Evolutionary conservation across 1,284 basidiomycete species (phyloP).

Genomic region (Fomes fomentarius): DNA sequence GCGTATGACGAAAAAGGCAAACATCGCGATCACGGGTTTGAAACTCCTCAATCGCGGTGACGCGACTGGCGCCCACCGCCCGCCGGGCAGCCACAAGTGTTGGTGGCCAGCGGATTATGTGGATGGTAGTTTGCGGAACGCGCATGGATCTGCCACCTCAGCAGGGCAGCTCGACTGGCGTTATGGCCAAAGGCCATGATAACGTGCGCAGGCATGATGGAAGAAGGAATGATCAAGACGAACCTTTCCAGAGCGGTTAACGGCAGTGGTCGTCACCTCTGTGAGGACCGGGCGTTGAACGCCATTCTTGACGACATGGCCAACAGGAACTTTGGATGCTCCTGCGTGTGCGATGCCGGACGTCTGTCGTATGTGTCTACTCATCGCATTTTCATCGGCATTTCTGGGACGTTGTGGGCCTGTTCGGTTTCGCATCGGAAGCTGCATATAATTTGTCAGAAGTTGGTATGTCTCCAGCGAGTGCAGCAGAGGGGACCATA

Average conservation of each 20-base stretch:
- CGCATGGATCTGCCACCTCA: background rate
- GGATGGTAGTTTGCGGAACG: background rate
- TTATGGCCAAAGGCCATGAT: no score
- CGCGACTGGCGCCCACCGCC: slow-evolving; percentile 21
- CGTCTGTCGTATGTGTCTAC: slow-evolving; percentile 61
- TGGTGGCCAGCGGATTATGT: slow-evolving; percentile 6
- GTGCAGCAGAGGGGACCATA: background rate
- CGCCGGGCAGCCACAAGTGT: slow-evolving; percentile 13
- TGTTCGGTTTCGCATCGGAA: slow-evolving; percentile 43
- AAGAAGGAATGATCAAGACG: no score
- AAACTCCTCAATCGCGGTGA: background rate
- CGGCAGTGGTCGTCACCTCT: slow-evolving; percentile 71
- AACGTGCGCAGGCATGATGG: no score
- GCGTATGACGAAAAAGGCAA: slow-evolving; percentile 19
- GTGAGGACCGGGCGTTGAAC: slow-evolving; percentile 63
- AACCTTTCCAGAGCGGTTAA: slow-evolving; percentile 68
- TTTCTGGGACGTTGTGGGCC: slow-evolving; percentile 59
- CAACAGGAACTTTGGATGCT: slow-evolving; percentile 43
- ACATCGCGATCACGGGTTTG: slow-evolving; percentile 23
- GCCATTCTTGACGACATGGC: slow-evolving; percentile 44
- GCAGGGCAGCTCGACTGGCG: no score
- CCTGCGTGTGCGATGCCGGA: slow-evolving; percentile 49
- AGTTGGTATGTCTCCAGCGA: slow-evolving; percentile 2
- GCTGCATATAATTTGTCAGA: slow-evolving; percentile 26
- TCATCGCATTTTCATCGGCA: slow-evolving; percentile 73